A percentile compares a stretch with the other conserved stretches of the same genome.
These are phyloP conservation scores for Metrosideros polymorpha DNA, from an alignment of 441 rosid genomes.

Conservation along the genomic window DNA sequence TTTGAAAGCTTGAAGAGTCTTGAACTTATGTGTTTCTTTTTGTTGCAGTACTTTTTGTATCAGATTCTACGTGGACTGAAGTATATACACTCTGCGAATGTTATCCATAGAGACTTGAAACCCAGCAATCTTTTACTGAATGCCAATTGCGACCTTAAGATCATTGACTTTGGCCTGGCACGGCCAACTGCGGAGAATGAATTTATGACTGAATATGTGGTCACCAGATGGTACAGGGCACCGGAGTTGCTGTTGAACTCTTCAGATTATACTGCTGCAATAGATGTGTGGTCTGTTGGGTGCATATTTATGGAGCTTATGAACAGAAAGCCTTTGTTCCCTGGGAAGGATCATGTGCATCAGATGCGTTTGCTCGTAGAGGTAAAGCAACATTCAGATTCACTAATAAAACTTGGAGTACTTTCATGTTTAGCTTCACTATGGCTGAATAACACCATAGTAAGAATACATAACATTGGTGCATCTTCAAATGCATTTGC, in stretches of 20 bases:
- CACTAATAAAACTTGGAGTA: neutral
- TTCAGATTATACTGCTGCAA: constrained; percentile 14
- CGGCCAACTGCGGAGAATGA: constrained; percentile 54
- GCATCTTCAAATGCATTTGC: neutral
- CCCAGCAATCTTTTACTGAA: constrained; percentile 87
- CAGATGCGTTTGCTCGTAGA: constrained; percentile 14
- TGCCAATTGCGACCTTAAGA: constrained; percentile 89
- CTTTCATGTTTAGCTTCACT: neutral
- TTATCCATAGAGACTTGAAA: constrained; percentile 89
- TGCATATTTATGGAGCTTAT: constrained; percentile 19
- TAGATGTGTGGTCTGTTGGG: constrained; percentile 20
- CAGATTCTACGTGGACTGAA: constrained; percentile 92
- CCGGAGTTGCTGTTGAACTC: constrained; percentile 14
- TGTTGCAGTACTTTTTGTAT: constrained; percentile 80
- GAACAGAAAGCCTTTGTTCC: constrained; percentile 16
- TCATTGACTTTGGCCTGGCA: constrained; percentile 94
- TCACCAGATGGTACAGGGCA: constrained; percentile 72
- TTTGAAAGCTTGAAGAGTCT: neutral
- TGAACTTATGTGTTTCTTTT: neutral
- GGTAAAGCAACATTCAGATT: neutral
- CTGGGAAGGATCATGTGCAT: constrained; percentile 14
- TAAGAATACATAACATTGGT: neutral
- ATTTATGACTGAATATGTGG: constrained; percentile 96
- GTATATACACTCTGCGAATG: constrained; percentile 91
- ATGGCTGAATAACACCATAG: neutral